Percentiles rank a stretch among this genome's conserved stretches.
phyloP scores from a whole-genome alignment of 1,284 basidiomycete species.

The Moniliella sp. region DNA sequence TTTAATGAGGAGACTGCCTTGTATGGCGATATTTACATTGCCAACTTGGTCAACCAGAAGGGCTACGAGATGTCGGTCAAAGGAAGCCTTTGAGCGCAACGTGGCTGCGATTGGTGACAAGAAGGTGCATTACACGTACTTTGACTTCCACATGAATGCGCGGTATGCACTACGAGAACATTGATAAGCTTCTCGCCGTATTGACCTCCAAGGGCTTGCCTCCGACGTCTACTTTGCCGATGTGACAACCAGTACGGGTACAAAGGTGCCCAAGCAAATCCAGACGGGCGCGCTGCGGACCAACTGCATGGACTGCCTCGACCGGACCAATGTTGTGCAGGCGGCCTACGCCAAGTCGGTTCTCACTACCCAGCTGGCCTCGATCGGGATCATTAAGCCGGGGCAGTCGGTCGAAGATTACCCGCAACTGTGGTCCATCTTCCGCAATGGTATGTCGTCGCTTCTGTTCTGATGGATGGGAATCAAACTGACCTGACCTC shows the following conservation, averaged over 20 bases:
- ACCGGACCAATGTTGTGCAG: constrained; percentile 90
- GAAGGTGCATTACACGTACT: constrained; percentile 70
- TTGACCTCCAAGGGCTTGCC: constrained; percentile 49
- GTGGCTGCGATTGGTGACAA: constrained; percentile 44
- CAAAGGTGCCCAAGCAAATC: constrained; percentile 7
- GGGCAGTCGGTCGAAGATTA: constrained; percentile 23
- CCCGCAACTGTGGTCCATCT: constrained; percentile 43
- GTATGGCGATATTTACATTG: constrained; percentile 62
- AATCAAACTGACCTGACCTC: too few relatives aligned
- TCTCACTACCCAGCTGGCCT: constrained; percentile 50
- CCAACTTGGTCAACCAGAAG: constrained; percentile 86
- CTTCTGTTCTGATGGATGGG: too few relatives aligned
- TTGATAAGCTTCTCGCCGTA: constrained; percentile 60
- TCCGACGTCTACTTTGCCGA: constrained; percentile 25
- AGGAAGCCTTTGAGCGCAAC: constrained; percentile 74
- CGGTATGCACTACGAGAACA: constrained; percentile 81
- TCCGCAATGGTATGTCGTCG: constrained; percentile 59
- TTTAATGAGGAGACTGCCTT: constrained; percentile 50
- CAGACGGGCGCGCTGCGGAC: constrained; percentile 37
- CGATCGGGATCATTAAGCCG: constrained; percentile 21
- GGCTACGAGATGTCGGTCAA: constrained; percentile 85
- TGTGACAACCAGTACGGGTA: not conserved
- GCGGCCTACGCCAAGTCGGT: constrained; percentile 24
- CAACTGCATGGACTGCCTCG: constrained; percentile 70
- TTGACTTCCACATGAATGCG: constrained; percentile 94